phyloP scores from a whole-genome alignment of 2,329 filamentous ascomycete species.

The Fusarium poae region DNA sequence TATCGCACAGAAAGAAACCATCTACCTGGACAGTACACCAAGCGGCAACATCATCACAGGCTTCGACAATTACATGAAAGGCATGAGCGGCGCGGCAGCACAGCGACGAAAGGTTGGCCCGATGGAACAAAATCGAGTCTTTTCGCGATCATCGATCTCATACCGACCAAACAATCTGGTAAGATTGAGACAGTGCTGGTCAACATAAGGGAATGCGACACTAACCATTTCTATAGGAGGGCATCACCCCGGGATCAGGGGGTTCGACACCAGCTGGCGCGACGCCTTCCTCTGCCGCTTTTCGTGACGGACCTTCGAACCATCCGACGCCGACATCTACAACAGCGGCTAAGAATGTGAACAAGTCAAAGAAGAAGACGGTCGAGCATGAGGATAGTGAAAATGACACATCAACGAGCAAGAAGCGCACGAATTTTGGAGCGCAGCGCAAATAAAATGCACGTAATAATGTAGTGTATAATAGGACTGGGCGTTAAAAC shows the following conservation, averaged over 20 bases:
- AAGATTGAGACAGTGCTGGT: slow-evolving; percentile 28
- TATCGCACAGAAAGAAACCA: slow-evolving; percentile 85
- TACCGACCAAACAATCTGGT: slow-evolving; percentile 63
- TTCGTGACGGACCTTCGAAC: slow-evolving; percentile 63
- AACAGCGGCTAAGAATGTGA: slow-evolving; percentile 59
- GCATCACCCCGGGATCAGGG: slow-evolving; percentile 54
- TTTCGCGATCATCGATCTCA: slow-evolving; percentile 74
- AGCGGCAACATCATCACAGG: slow-evolving; percentile 96
- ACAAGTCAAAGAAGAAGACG: slow-evolving; percentile 67
- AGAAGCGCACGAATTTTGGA: slow-evolving; percentile 71
- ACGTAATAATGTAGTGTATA: not conserved
- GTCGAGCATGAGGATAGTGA: slow-evolving; percentile 68
- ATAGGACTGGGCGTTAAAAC: slow-evolving; percentile 20
- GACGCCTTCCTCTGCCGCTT: slow-evolving; percentile 66
- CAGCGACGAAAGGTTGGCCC: slow-evolving; percentile 74
- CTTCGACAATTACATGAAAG: slow-evolving; percentile 99
- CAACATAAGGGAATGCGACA: not conserved
- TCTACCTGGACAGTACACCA: slow-evolving; percentile 91
- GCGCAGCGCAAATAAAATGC: slow-evolving; percentile 63
- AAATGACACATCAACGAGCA: slow-evolving; percentile 65
- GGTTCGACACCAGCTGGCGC: slow-evolving; percentile 53
- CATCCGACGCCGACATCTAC: slow-evolving; percentile 69
- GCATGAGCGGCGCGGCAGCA: slow-evolving; percentile 72
- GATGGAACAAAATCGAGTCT: slow-evolving; percentile 79
- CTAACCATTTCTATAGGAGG: slow-evolving; percentile 38